A percentile compares a stretch with the other conserved stretches of the same genome.
Evolutionary conservation across 169 alveolate genomes (phyloP).

Genomic region (Cryptosporidium felis): DNA sequence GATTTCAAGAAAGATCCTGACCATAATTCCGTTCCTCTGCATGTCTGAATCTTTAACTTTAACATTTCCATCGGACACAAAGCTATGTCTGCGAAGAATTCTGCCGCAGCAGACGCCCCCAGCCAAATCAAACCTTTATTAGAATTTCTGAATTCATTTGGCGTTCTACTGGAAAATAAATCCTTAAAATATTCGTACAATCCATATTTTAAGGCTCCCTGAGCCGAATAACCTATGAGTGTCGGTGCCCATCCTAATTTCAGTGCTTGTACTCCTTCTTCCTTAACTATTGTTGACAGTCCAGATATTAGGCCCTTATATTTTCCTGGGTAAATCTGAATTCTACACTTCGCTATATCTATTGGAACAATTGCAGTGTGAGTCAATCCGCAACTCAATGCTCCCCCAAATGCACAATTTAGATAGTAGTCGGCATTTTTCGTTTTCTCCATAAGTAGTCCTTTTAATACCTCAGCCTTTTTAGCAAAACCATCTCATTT

Average conservation of each 20-base stretch:
- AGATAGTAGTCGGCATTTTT: constrained; percentile 81
- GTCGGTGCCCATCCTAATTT: constrained; percentile 98
- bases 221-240: constrained; percentile 93
- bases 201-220: constrained; percentile 98
- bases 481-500: neutral
- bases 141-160: constrained; percentile 85
- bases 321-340: constrained; percentile 90
- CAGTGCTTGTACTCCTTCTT: constrained; percentile 91
- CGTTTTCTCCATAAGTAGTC: constrained; percentile 6
- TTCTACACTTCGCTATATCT: constrained; percentile 95
- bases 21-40: constrained; percentile 84
- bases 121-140: constrained; percentile 92
- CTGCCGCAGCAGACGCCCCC: constrained; percentile 98
- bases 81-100: constrained; percentile 95
- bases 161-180: constrained; percentile 84
- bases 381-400: constrained; percentile 95
- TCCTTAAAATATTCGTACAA: constrained; percentile 97
- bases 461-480: neutral
- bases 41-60: constrained; percentile 92
- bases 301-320: constrained; percentile 85
- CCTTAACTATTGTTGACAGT: constrained; percentile 77
- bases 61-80: constrained; percentile 98
- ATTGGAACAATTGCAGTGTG: constrained; percentile 95
- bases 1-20: constrained; percentile 85
- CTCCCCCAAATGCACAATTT: constrained; percentile 96